Evolutionary conservation across 192 early-diverging fungal genomes (phyloP).

Genomic region (Piromyces finnis): DNA sequence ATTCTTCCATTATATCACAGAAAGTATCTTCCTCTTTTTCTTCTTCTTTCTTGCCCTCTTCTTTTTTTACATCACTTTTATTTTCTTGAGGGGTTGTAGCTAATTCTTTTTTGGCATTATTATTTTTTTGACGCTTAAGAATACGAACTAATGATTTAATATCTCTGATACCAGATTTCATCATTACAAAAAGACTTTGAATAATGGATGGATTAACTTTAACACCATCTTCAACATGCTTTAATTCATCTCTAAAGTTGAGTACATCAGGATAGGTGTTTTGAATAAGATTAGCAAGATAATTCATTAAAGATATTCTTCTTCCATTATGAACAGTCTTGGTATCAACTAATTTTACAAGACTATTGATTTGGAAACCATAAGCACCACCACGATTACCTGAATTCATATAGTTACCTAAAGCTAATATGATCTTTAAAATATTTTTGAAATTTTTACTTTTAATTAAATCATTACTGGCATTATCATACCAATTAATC

Average conservation of each 20-base stretch:
- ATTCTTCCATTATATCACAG: background rate
- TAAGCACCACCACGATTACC: conserved; percentile 1
- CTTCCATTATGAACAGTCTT: background rate
- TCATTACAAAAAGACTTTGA: background rate
- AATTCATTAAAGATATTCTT: background rate
- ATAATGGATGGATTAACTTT: background rate
- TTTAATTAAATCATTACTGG: background rate
- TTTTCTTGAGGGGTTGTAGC: background rate
- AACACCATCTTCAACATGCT: background rate
- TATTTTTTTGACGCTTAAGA: background rate
- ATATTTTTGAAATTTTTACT: background rate
- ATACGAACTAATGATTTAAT: background rate
- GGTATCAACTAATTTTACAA: background rate
- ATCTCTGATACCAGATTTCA: background rate
- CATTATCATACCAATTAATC: background rate
- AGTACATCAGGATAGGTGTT: background rate
- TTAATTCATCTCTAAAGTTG: background rate
- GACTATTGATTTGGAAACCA: background rate
- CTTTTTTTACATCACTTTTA: background rate
- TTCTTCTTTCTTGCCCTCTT: background rate
- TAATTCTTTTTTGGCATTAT: background rate
- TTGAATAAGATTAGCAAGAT: background rate
- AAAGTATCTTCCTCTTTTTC: background rate
- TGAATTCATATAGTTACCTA: conserved; percentile 1
- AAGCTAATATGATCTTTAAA: background rate